Conservation (phyloP, 352 stramenopile species). For the Paralagenidium karlingii region DNA sequence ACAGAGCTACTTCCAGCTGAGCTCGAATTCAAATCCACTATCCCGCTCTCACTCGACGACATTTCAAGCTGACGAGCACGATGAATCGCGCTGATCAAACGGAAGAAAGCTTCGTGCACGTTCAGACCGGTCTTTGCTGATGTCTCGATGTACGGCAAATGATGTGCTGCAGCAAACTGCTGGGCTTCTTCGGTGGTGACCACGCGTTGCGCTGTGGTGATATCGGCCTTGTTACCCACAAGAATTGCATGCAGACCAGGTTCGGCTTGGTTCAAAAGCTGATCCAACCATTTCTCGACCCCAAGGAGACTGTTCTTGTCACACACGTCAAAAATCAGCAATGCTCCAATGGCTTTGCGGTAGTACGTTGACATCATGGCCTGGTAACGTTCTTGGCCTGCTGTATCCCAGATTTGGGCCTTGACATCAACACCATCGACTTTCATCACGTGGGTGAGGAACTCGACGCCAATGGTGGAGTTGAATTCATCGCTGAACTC, state of each 20-base stretch:
- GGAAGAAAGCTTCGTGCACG: constrained; percentile 42
- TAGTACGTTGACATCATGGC: constrained; percentile 87
- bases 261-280: constrained; percentile 60
- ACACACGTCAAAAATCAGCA: constrained; percentile 71
- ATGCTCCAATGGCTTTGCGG: constrained; percentile 55
- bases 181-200: constrained; percentile 48
- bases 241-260: constrained; percentile 51
- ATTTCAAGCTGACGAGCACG: constrained; percentile 22
- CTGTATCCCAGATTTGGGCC: constrained; percentile 84
- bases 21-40: constrained; percentile 18
- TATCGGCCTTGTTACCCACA: constrained; percentile 67
- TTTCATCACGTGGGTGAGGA: constrained; percentile 70
- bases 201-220: constrained; percentile 19
- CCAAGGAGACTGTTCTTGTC: constrained; percentile 36
- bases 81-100: constrained; percentile 40
- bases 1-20: background rate
- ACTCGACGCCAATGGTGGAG: constrained; percentile 79
- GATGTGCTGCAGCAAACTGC: constrained; percentile 42
- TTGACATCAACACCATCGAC: constrained; percentile 62
- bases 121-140: constrained; percentile 63
- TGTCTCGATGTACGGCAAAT: constrained; percentile 76
- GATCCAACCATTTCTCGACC: constrained; percentile 55
- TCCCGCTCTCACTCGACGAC: constrained; percentile 7
- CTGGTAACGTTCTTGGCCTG: constrained; percentile 76
- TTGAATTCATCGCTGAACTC: constrained; percentile 78